These are phyloP conservation scores for Trichosporon sp. DNA, from an alignment of 1,284 basidiomycete genomes.

Conservation along the genomic window DNA sequence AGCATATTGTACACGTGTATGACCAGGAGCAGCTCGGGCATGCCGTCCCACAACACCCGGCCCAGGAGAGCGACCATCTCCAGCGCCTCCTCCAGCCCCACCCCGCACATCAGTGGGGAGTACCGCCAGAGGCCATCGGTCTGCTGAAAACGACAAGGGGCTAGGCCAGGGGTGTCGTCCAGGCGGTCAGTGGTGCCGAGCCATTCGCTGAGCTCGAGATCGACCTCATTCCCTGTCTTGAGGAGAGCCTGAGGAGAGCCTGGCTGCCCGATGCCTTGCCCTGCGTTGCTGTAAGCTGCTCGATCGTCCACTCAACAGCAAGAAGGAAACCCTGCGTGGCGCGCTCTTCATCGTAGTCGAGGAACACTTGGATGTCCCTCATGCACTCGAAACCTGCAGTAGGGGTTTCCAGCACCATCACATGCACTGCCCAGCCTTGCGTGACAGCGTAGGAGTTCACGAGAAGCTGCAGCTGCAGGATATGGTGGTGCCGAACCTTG, in stretches of 20 bases:
- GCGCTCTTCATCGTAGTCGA: background rate
- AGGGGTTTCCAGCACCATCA: background rate
- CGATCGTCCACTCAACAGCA: no score
- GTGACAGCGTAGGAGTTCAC: background rate
- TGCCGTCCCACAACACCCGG: background rate
- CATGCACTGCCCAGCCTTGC: background rate
- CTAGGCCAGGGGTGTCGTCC: no score
- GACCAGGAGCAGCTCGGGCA: background rate
- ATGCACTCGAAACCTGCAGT: background rate
- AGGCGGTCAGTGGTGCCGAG: no score
- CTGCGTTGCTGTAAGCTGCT: no score
- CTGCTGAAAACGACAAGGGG: no score
- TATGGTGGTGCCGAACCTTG: background rate
- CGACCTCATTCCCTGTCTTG: no score
- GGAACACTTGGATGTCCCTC: background rate
- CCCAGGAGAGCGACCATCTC: background rate
- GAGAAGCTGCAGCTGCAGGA: background rate
- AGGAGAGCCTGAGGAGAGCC: no score
- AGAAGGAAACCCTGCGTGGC: no score
- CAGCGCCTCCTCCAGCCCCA: background rate
- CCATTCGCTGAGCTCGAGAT: no score
- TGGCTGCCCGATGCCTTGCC: no score
- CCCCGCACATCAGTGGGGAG: background rate
- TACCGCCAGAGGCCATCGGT: background rate
- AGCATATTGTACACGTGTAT: constrained; percentile 3